These are phyloP conservation scores for Ampelocalamus luodianensis DNA, from an alignment of 176 grass and related monocot genomes.

Conservation along the genomic window DNA sequence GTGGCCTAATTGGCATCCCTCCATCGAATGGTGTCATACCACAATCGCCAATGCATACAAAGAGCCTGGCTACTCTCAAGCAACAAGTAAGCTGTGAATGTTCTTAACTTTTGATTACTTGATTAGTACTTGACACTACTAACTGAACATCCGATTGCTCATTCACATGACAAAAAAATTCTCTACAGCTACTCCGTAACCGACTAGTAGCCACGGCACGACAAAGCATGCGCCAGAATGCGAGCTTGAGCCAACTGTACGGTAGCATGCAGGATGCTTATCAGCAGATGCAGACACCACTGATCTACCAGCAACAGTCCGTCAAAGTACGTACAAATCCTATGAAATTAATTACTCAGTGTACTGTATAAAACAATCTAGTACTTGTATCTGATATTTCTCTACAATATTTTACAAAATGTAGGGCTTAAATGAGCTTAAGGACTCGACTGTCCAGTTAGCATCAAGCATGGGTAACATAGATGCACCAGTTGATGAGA, in stretches of 20 bases:
- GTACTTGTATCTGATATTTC: background rate
- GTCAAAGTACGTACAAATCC: constrained; percentile 46
- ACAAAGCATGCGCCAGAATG: constrained; percentile 78
- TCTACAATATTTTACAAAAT: background rate
- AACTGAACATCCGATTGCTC: constrained; percentile 21
- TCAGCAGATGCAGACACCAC: constrained; percentile 87
- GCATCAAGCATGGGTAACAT: constrained; percentile 89
- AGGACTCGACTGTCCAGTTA: constrained; percentile 84
- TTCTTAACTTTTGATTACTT: constrained; percentile 12
- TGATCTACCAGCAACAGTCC: constrained; percentile 68
- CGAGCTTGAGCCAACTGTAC: constrained; percentile 88
- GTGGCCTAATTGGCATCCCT: constrained; percentile 93
- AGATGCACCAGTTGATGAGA: constrained; percentile 87
- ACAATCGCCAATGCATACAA: constrained; percentile 99
- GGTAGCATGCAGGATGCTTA: constrained; percentile 91
- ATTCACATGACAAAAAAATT: constrained; percentile 35
- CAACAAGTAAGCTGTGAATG: constrained; percentile 68
- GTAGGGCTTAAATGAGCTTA: constrained; percentile 86
- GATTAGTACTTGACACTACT: constrained; percentile 7
- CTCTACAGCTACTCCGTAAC: constrained; percentile 77
- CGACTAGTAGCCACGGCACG: constrained; percentile 72
- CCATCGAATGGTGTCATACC: constrained; percentile 99
- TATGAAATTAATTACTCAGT: background rate
- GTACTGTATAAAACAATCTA: background rate
- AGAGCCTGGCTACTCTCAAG: constrained; percentile 97